Base-by-base conservation (phyloP, 352 stramenopile species). In the Pythium biforme region DNA sequence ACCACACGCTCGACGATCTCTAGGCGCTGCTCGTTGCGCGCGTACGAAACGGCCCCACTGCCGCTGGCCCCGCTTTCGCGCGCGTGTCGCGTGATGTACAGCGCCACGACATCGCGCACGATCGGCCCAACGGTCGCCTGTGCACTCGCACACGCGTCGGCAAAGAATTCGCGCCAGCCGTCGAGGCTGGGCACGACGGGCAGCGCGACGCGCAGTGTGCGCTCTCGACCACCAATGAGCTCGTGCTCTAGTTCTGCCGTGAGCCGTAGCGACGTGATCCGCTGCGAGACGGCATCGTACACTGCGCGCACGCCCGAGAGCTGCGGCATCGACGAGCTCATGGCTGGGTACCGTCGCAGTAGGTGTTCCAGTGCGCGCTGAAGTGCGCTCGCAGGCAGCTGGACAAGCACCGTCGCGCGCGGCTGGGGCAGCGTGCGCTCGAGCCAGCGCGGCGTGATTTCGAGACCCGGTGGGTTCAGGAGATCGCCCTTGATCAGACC, bases 401-500 rank as follows among this genome's bases (percentile, higher is more conserved):
- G 53, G 37, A 96, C 68, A 1, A 90, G 74, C 10, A 85, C 64
- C 14, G 74, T 79, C 22, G 65, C 63, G 29, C 78, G 79, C 14
- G 77, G 72, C 29, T 93, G 77, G 2, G 88, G 88, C 3, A 96
- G 56, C 46, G 82, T 85, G 31, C 74, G 77, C 49, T 90, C 72
- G 26, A 96, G 64, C 70, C 88, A 87, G 10, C 75, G 75, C 8
- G 69, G 56, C 0, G 75, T 92, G 54, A 96, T 76, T 12, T 68
- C 55, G 40, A 83, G 68, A 9, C 79, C 79, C 1, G 79, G 63
- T 29, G 69, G 46, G 59, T 92, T 81, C 11, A 88, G 54, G 22
- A 55, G 17, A 51, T 96, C 86, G 26, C 83, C 86, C 64, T 92
- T 87, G 57, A 96, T 91, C 50, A 88, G 86, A 1, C 77, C 83